Conservation (phyloP, 2,329 filamentous ascomycete genomes). For the Tolypocladium ovalisporum region DNA sequence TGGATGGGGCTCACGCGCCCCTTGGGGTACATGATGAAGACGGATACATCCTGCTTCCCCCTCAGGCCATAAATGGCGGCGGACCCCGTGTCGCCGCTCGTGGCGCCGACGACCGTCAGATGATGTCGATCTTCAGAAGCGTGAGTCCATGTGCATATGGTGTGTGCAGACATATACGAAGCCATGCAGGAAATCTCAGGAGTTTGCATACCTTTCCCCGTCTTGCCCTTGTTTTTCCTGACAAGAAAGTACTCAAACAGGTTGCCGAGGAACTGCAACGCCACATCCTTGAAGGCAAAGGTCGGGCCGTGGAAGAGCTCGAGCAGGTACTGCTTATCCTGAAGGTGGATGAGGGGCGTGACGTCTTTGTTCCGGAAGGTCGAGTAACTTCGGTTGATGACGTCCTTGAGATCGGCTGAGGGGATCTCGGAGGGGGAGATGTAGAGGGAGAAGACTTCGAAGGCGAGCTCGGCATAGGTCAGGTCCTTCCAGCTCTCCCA, state of each 20-base stretch:
- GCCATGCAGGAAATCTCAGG: neutral
- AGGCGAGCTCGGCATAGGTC: slow-evolving; percentile 71
- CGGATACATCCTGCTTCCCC: slow-evolving; percentile 92
- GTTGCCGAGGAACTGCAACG: slow-evolving; percentile 91
- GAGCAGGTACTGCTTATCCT: slow-evolving; percentile 70
- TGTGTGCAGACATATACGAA: neutral
- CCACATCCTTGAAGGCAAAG: slow-evolving; percentile 95
- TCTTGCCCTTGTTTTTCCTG: slow-evolving; percentile 60
- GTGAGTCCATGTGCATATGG: slow-evolving; percentile 8
- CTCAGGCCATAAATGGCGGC: slow-evolving; percentile 92
- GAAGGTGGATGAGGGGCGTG: slow-evolving; percentile 67
- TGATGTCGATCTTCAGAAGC: slow-evolving; percentile 53
- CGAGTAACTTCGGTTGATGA: slow-evolving; percentile 77
- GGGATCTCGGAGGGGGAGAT: slow-evolving; percentile 80
- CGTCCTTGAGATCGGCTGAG: slow-evolving; percentile 63
- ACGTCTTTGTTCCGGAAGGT: slow-evolving; percentile 76
- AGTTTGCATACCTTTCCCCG: slow-evolving; percentile 35
- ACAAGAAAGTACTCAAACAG: slow-evolving; percentile 83
- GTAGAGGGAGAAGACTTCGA: slow-evolving; percentile 77
- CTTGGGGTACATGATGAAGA: slow-evolving; percentile 90
- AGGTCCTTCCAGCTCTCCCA: slow-evolving; percentile 59
- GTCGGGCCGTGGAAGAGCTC: slow-evolving; percentile 96
- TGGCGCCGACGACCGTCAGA: slow-evolving; percentile 77
- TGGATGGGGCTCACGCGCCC: slow-evolving; percentile 86
- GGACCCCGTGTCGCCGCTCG: slow-evolving; percentile 81